phyloP scores from a whole-genome alignment of 1,139 yeast genomes.

The Yamadazyma friedrichii region DNA sequence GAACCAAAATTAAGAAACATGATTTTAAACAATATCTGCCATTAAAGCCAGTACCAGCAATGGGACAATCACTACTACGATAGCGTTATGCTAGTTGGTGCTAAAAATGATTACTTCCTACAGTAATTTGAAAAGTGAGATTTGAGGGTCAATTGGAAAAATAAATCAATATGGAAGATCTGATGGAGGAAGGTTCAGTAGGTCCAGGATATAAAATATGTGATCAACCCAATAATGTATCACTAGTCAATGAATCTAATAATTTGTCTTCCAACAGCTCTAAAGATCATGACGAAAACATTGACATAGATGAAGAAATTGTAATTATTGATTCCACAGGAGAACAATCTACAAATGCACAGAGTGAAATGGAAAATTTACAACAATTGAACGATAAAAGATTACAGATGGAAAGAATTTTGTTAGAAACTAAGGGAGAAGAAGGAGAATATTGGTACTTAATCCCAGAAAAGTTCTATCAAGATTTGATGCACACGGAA shows the following conservation, averaged over 20 bases:
- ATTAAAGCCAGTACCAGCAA: too few relatives aligned
- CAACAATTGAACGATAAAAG: constrained; percentile 18
- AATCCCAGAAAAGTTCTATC: constrained; percentile 31
- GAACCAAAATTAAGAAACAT: too few relatives aligned
- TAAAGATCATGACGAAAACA: background rate
- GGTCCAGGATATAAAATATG: background rate
- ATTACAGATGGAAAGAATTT: constrained; percentile 21
- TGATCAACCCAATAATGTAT: background rate
- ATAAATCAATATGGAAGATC: background rate
- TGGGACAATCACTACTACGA: too few relatives aligned
- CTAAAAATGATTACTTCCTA: background rate
- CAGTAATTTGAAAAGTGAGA: background rate
- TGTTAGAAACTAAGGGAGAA: constrained; percentile 18
- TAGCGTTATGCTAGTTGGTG: too few relatives aligned
- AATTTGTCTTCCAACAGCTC: too few relatives aligned
- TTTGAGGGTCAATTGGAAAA: too few relatives aligned
- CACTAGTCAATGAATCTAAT: too few relatives aligned
- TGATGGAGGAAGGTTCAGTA: background rate
- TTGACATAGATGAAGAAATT: background rate
- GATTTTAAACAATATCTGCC: too few relatives aligned
- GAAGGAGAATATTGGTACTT: constrained; percentile 42
- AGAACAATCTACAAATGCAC: background rate
- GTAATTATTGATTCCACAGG: background rate
- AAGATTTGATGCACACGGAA: constrained; percentile 24
- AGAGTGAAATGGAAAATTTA: background rate